A percentile compares a stretch with the other conserved stretches of the same genome.
Conservation (phyloP, 2,329 filamentous ascomycete species). For the Cadophora malorum region DNA sequence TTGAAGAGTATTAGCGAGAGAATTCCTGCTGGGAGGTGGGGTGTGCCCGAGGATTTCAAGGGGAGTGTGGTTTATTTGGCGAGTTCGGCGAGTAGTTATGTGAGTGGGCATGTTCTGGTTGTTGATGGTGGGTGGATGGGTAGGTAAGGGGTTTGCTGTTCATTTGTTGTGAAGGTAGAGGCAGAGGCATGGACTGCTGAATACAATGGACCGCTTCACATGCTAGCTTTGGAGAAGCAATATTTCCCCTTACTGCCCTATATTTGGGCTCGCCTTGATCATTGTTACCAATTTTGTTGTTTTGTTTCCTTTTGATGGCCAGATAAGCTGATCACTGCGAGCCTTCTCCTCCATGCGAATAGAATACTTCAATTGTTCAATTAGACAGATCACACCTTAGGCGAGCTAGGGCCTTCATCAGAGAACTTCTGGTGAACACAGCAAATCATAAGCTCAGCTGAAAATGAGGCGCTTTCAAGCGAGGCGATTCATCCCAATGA, state of each 20-base stretch:
- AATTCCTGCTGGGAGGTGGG: constrained; percentile 87
- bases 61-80: constrained; percentile 80
- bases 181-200: background rate
- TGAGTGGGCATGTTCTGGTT: constrained; percentile 80
- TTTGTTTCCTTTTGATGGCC: no score
- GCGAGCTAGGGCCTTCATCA: no score
- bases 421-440: no score
- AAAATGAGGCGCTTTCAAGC: no score
- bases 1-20: constrained; percentile 76
- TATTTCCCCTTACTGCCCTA: no score
- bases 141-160: constrained; percentile 54
- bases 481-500: no score
- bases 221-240: background rate
- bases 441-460: no score
- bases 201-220: background rate
- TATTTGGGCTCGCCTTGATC: background rate
- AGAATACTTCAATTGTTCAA: no score
- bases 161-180: background rate
- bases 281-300: no score
- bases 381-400: no score
- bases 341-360: no score
- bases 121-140: constrained; percentile 97
- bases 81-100: constrained; percentile 77
- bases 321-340: no score
- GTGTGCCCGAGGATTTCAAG: constrained; percentile 85